Evolutionary conservation across 2,329 filamentous ascomycete species (phyloP).

Genomic region (Lizonia empirigonia): DNA sequence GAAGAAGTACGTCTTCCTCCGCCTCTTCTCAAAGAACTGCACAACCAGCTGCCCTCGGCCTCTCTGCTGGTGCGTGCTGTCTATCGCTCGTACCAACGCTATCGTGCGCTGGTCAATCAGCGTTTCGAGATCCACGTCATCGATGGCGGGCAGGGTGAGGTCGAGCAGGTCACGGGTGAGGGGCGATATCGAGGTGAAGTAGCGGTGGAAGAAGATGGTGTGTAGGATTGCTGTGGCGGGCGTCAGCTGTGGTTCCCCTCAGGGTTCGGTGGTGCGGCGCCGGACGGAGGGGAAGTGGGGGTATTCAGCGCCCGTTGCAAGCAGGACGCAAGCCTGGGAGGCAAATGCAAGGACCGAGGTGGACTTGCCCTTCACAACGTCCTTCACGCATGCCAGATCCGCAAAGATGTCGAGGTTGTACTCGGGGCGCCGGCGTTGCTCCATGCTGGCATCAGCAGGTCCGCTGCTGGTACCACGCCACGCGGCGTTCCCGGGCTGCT

Average conservation of each 20-base stretch:
- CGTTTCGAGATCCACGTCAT: constrained; percentile 88
- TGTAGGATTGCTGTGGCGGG: constrained; percentile 76
- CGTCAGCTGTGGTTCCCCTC: constrained; percentile 15
- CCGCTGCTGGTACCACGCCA: constrained; percentile 14
- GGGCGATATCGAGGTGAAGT: constrained; percentile 86
- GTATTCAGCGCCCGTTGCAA: not conserved
- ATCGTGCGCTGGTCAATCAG: constrained; percentile 88
- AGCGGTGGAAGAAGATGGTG: constrained; percentile 98
- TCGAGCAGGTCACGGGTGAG: constrained; percentile 88
- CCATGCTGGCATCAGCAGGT: constrained; percentile 56
- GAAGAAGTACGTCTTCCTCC: constrained; percentile 75
- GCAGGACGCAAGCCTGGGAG: constrained; percentile 14
- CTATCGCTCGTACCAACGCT: constrained; percentile 75
- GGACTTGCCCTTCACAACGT: constrained; percentile 82
- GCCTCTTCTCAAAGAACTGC: constrained; percentile 93
- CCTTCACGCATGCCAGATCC: constrained; percentile 85
- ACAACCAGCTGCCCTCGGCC: constrained; percentile 80
- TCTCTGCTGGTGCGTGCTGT: constrained; percentile 62
- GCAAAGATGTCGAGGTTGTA: constrained; percentile 94
- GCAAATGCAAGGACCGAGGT: constrained; percentile 10
- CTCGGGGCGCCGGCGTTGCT: constrained; percentile 74
- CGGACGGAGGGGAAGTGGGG: constrained; percentile 8
- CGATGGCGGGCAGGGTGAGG: constrained; percentile 84
- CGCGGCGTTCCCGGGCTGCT: constrained; percentile 9
- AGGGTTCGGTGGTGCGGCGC: constrained; percentile 6